Evolutionary conservation across 768 basidiomycete genomes (phyloP), one percentile per base, ranked within the genome.

Genomic region (Amanita phalloides): DNA sequence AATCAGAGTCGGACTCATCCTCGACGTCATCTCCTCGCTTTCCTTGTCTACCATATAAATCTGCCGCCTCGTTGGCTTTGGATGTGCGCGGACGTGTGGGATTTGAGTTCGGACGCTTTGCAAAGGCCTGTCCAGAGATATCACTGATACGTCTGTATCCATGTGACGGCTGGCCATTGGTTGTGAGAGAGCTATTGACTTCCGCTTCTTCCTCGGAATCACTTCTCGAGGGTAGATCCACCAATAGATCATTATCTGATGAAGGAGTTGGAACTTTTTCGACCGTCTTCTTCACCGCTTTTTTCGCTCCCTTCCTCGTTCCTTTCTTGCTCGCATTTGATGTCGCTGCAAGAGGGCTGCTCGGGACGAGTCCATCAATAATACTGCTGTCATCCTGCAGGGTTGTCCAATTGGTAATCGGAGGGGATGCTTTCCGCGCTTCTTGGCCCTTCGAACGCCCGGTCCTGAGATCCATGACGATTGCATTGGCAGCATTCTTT

Each of bases 301-400:
- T 20, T 21, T 42, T 39, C 3, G n/a, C 20, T 21, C 3, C 20
- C 20, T 39, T 42, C 41, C 23, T 42, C 21, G 23, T 10, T 9
- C 41, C 39, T 7, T 35, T 48, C 33, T 26, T 38, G 48, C 36
- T 26, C 25, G 37, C 28, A 21, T 4, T 30, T 20, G 21, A 35
- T 51, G 11, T 20, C 21, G 26, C 8, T 6, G 21, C 14, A 32
- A 30, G 33, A 21, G 48, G 48, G 9, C 49, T 50, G 21, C 49
- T 50, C 4, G 30, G 20, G 10, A 21, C 3, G 20, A 43, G 39
- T 32, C 33, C 49, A 20, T 43, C 44, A n/a, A 28, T 9, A 25
- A 33, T 53, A 49, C 44, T 57, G 10, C 53, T 56, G 28, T 60
- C 60, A 38, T 53, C 53, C 30, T 57, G 37, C 41, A 35, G 51